A percentile compares a stretch with the other conserved stretches of the same genome.
phyloP scores from a whole-genome alignment of 257 asterid species.

The Orobanche coerulescens region DNA sequence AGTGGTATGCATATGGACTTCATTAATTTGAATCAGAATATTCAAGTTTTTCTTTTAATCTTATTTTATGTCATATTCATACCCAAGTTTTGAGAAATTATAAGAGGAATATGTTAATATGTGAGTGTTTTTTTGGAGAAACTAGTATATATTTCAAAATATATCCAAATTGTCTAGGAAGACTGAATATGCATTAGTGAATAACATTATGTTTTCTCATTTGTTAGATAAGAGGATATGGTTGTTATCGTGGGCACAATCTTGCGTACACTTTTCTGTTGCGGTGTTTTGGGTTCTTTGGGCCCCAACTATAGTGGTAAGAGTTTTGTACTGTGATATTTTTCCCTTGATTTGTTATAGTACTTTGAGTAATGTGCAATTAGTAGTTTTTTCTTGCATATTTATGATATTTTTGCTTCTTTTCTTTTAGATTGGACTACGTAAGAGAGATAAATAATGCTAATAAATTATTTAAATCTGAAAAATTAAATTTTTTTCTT shows the following conservation, averaged over 20 bases:
- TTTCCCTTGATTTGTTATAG: neutral
- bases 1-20: constrained; percentile 41
- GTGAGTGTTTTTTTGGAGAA: neutral
- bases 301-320: constrained; percentile 78
- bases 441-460: neutral
- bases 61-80: neutral
- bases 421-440: constrained; percentile 6
- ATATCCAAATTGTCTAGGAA: constrained; percentile 1
- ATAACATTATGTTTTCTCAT: constrained; percentile 8
- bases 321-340: constrained; percentile 15
- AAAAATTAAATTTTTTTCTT: constrained; percentile 12
- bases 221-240: constrained; percentile 71
- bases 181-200: constrained; percentile 5
- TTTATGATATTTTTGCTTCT: neutral
- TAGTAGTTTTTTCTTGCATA: neutral
- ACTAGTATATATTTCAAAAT: neutral
- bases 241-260: constrained; percentile 72
- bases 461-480: neutral
- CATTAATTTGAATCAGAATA: neutral
- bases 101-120: constrained; percentile 9
- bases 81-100: neutral
- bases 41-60: neutral
- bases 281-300: constrained; percentile 83
- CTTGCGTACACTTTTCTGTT: constrained; percentile 56
- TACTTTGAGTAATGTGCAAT: constrained; percentile 9